phyloP scores from a whole-genome alignment of 2,329 filamentous ascomycete genomes.

The Rhynchosporium secalis region DNA sequence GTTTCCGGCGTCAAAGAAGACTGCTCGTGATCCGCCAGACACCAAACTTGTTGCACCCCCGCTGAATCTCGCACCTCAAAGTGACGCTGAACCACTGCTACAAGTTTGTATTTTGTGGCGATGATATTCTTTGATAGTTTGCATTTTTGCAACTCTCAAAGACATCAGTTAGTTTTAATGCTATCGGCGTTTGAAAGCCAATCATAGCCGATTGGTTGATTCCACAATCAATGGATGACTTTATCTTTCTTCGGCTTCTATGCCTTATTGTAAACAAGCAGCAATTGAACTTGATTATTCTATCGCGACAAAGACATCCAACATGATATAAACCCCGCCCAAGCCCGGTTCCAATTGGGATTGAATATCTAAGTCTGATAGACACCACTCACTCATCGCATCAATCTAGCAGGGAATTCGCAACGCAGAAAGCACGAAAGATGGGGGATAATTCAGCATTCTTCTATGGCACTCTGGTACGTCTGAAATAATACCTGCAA shows the following conservation, averaged over 20 bases:
- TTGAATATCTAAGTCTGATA: neutral
- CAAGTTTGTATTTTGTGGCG: too few species aligned
- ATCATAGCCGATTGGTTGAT: conserved; percentile 4
- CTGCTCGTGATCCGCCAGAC: neutral
- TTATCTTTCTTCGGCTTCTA: conserved; percentile 7
- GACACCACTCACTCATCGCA: neutral
- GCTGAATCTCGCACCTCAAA: too few species aligned
- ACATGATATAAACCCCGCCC: conserved; percentile 4
- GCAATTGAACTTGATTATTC: neutral
- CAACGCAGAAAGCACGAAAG: conserved; percentile 2
- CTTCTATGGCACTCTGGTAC: conserved; percentile 29
- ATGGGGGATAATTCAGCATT: conserved; percentile 31
- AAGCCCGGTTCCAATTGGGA: neutral
- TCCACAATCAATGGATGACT: conserved; percentile 5
- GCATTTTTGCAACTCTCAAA: neutral
- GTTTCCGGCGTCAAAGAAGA: neutral
- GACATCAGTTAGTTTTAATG: neutral
- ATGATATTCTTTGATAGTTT: too few species aligned
- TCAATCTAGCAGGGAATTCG: neutral
- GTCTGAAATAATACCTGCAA: neutral
- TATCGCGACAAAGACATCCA: conserved; percentile 7
- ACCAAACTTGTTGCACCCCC: neutral
- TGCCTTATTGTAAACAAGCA: neutral
- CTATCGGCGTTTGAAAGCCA: neutral
- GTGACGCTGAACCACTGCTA: too few species aligned